Base-by-base conservation (phyloP, 2,329 filamentous ascomycete species). In the Helotiales sp. region DNA sequence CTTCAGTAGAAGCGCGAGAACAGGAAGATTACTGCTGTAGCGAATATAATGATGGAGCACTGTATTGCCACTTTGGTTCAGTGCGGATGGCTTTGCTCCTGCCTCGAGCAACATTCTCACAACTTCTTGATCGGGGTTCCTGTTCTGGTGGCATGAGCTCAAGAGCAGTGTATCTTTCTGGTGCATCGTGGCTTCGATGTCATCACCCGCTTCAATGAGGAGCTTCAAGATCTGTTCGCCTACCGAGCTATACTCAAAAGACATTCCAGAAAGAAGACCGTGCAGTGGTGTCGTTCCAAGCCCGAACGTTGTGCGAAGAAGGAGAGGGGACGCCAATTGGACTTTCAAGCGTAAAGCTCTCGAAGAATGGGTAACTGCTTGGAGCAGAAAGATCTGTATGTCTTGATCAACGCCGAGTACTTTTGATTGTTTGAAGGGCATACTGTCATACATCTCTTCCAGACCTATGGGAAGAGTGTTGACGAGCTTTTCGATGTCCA, bases 381-480 rank as follows among this genome's bases (percentile, higher is more conserved):
- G 40, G 24, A 58, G 55, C 28, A 58, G 13, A 13, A 28, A 34
- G 32, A 37, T 22, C 32, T 58, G 55, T 24, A 58, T 40, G 15
- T 61, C 32, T 43, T 63, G 66, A 43, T 40, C 24, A 17, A 64
- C 55, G 1, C 57, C 30, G 3, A 50, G 45, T 20, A 34, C 52
- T 26, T 26, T 30, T 6, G 69, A 68, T 49, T 74, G 64, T 5
- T 72, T 63, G 17, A 58, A 26, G 2, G 74, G 66, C 49, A 74
- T 66, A 20, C 52, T 68, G 22, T 69, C 71, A 52, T 76, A 76
- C 66, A 75, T 73, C 22, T 76, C 70, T 40, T 74, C 72, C 20
- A 76, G 68, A 6, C 69, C 70, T 22, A 72, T 26, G 15, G 73
- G 70, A 3, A 70, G 64, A 43, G 24, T 69, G 10, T 59, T 68